Conservation (phyloP, 495 filamentous ascomycete genomes). For the Haplographium delicatum region DNA sequence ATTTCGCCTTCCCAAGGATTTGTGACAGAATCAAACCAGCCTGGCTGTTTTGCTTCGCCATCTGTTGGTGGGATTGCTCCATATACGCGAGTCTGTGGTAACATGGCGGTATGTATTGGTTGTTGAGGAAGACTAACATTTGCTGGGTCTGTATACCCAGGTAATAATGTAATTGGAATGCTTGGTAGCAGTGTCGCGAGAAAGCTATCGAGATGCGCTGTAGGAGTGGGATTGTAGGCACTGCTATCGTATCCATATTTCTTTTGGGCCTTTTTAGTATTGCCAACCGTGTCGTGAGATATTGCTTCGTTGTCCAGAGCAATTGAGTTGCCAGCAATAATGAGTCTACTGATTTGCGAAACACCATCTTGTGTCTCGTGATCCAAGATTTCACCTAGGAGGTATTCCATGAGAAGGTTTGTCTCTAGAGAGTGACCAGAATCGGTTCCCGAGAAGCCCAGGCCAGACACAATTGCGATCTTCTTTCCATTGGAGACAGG, state of each 20-base stretch:
- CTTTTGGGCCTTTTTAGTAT: constrained; percentile 42
- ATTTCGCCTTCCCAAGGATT: constrained; percentile 91
- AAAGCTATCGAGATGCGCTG: constrained; percentile 77
- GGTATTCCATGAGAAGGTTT: constrained; percentile 77
- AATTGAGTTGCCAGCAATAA: constrained; percentile 90
- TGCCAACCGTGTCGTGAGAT: constrained; percentile 32
- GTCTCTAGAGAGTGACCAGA: constrained; percentile 63
- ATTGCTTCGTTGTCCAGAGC: constrained; percentile 37
- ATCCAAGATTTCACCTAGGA: constrained; percentile 75
- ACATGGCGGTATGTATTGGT: constrained; percentile 76
- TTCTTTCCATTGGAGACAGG: constrained; percentile 48
- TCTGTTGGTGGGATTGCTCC: constrained; percentile 38
- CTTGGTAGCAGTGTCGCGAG: constrained; percentile 73
- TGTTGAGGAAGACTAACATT: constrained; percentile 79
- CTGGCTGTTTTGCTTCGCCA: constrained; percentile 50
- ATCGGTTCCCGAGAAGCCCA: constrained; percentile 71
- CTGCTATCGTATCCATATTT: constrained; percentile 94
- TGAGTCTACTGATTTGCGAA: constrained; percentile 70
- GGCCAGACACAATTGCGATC: constrained; percentile 83
- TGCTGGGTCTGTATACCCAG: constrained; percentile 70
- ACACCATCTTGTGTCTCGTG: constrained; percentile 49
- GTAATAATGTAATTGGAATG: constrained; percentile 75
- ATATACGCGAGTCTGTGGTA: constrained; percentile 68
- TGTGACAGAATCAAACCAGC: constrained; percentile 85
- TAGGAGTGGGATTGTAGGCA: constrained; percentile 79